These are phyloP conservation scores for Conringia planisiliqua DNA, from an alignment of 345 rosid genomes.

Conservation along the genomic window DNA sequence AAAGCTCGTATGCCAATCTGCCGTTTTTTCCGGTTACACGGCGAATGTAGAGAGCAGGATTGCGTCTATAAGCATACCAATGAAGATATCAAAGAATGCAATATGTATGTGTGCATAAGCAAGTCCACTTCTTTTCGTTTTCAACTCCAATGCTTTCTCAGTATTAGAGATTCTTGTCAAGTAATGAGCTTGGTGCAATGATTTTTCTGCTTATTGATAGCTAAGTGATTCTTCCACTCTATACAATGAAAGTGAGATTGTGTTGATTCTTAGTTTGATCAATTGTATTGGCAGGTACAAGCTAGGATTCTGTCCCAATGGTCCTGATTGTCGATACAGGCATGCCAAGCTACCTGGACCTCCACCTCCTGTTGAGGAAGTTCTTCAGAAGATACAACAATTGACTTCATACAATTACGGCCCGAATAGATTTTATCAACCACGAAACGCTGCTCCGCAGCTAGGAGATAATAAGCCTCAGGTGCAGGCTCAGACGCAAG, in stretches of 20 bases:
- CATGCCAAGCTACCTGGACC: constrained; percentile 95
- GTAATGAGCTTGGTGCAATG: too few species aligned
- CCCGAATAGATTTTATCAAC: constrained; percentile 72
- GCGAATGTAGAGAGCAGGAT: constrained; percentile 98
- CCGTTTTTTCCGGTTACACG: constrained; percentile 76
- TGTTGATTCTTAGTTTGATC: not conserved
- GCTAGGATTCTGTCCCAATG: constrained; percentile 98
- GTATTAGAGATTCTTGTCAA: too few species aligned
- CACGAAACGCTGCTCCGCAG: constrained; percentile 54
- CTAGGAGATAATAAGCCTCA: constrained; percentile 63
- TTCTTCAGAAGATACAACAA: constrained; percentile 93
- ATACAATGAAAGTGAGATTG: not conserved
- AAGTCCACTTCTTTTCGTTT: not conserved
- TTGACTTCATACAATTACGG: constrained; percentile 62
- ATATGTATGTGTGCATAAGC: constrained; percentile 59
- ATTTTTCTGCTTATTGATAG: too few species aligned
- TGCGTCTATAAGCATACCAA: constrained; percentile 96
- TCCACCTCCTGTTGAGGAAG: constrained; percentile 94
- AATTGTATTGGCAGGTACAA: constrained; percentile 64
- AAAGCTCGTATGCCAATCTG: constrained; percentile 98
- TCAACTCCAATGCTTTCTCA: not conserved
- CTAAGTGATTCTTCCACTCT: not conserved
- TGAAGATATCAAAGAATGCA: constrained; percentile 98
- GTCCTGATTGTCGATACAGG: constrained; percentile 93
- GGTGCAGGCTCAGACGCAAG: constrained; percentile 58